Evolutionary conservation across 2,329 filamentous ascomycete species (phyloP), one percentile per base, ranked within the genome.

Genomic region (Plectosphaerella sp.): DNA sequence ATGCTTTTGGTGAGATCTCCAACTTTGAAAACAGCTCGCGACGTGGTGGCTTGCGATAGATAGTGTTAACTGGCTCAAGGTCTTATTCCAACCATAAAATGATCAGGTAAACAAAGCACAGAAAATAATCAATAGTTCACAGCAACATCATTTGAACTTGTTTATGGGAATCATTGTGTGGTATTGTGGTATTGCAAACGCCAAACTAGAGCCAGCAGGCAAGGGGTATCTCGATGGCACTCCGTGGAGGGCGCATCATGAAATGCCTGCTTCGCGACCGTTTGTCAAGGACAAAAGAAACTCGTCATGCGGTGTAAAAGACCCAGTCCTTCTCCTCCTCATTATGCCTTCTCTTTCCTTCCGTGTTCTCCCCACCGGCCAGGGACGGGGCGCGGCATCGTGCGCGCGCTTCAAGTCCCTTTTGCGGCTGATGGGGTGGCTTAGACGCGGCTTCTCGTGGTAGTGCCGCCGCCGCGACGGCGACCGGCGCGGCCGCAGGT

Each of bases 401-500:
- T 33, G 28, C 28, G 3, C 28, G 28, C 28, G 3, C 28, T 9
- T 33, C 28, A 7, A 33, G 41, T 43, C 41, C 41, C 41, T 39
- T 48, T 25, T n/a, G 12, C 15, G 48, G 48, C 48, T 45, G 39
- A 35, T 48, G 49, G 45, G 48, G 28, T 48, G 47, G 22, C n/a
- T 57, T 61, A 70, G 59, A 70, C 59, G n/a, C 62, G 59, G 58
- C 68, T 58, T 54, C 53, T 57, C 36, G 55, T 69, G 55, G 66
- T 65, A n/a, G 61, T 33, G 28, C 28, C 28, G 11, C 28, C 54
- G 25, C 58, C 54, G 28, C 62, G 59, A 28, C 62, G 52, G 15
- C 64, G 60, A 50, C 65, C 63, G 63, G 69, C 75, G 62, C 65
- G 69, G 57, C 79, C 77, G 64, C 79, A 83, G 49, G 78, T 82